Conservation (phyloP, 2,329 filamentous ascomycete genomes). For the Fusarium udum region DNA sequence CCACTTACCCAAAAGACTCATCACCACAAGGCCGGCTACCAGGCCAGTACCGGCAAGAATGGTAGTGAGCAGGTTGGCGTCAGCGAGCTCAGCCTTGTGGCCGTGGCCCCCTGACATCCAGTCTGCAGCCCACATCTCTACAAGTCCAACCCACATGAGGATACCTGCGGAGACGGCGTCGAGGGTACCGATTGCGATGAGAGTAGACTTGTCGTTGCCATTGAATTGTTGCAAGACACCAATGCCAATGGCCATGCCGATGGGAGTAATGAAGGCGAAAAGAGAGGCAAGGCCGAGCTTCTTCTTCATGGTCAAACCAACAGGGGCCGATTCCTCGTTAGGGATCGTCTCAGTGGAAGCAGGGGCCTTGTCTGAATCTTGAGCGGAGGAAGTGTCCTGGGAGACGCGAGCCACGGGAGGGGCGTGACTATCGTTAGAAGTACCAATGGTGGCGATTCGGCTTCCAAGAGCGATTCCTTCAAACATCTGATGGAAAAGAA, state of each 20-base stretch:
- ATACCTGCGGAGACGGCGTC: slow-evolving; percentile 80
- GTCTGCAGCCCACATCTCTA: slow-evolving; percentile 82
- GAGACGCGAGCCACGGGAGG: slow-evolving; percentile 35
- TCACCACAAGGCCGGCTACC: slow-evolving; percentile 70
- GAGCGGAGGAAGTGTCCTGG: slow-evolving; percentile 20
- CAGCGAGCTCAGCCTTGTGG: slow-evolving; percentile 59
- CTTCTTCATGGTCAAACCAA: slow-evolving; percentile 51
- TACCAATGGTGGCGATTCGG: slow-evolving; percentile 70
- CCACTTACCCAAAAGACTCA: slow-evolving; percentile 81
- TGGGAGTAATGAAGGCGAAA: slow-evolving; percentile 77
- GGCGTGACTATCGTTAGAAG: slow-evolving; percentile 27
- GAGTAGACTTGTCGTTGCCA: slow-evolving; percentile 73
- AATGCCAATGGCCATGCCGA: slow-evolving; percentile 84
- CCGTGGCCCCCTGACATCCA: slow-evolving; percentile 66
- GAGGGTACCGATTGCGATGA: slow-evolving; percentile 77
- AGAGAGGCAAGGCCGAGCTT: slow-evolving; percentile 70
- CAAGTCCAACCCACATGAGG: slow-evolving; percentile 80
- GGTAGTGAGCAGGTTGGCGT: slow-evolving; percentile 60
- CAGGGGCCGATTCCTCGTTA: slow-evolving; percentile 14
- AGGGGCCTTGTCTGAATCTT: slow-evolving; percentile 44
- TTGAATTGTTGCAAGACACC: slow-evolving; percentile 77
- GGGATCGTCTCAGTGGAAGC: slow-evolving; percentile 36
- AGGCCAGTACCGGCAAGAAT: slow-evolving; percentile 62
- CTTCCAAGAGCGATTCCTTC: slow-evolving; percentile 79
- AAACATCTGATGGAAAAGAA: slow-evolving; percentile 82